phyloP scores from a whole-genome alignment of 2,329 filamentous ascomycete genomes.

The Epichloe coenophiala region DNA sequence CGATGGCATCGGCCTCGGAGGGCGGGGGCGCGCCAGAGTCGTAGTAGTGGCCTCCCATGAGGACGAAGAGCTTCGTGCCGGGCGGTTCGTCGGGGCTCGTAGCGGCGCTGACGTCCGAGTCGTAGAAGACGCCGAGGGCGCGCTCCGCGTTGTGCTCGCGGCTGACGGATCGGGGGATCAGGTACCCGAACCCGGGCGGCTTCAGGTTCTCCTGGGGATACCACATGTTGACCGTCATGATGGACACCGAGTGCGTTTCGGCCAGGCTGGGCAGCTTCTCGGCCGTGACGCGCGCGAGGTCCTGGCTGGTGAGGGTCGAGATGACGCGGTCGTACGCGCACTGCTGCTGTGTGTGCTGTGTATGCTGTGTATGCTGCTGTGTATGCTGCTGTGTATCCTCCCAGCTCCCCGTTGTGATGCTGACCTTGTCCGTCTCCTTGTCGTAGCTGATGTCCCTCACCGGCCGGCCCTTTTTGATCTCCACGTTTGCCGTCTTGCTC shows the following conservation, averaged over 20 bases:
- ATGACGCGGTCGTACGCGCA: conserved; percentile 43
- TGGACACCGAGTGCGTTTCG: conserved; percentile 54
- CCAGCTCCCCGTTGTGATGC: conserved; percentile 9
- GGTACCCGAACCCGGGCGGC: conserved; percentile 72
- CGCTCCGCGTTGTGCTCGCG: conserved; percentile 65
- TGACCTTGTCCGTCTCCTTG: conserved; percentile 22
- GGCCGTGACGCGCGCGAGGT: conserved; percentile 25
- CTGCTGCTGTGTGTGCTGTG: not conserved
- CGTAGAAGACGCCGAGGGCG: conserved; percentile 85
- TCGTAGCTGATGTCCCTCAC: conserved; percentile 34
- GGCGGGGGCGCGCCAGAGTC: conserved; percentile 35
- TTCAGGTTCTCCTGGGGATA: conserved; percentile 53
- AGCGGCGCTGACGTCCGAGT: conserved; percentile 44
- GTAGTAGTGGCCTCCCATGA: conserved; percentile 90
- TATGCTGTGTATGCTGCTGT: no score
- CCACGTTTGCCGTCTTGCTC: conserved; percentile 40
- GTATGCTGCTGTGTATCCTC: not conserved
- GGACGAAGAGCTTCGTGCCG: conserved; percentile 83
- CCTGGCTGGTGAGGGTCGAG: conserved; percentile 44
- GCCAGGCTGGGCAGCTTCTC: conserved; percentile 33
- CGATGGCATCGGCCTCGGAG: conserved; percentile 48
- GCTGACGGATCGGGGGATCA: conserved; percentile 65
- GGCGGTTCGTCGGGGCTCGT: conserved; percentile 36
- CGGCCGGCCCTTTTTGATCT: conserved; percentile 34
- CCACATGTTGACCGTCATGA: conserved; percentile 88